These are phyloP conservation scores for Peronospora destructor DNA, from an alignment of 352 stramenopile species.

Conservation along the genomic window DNA sequence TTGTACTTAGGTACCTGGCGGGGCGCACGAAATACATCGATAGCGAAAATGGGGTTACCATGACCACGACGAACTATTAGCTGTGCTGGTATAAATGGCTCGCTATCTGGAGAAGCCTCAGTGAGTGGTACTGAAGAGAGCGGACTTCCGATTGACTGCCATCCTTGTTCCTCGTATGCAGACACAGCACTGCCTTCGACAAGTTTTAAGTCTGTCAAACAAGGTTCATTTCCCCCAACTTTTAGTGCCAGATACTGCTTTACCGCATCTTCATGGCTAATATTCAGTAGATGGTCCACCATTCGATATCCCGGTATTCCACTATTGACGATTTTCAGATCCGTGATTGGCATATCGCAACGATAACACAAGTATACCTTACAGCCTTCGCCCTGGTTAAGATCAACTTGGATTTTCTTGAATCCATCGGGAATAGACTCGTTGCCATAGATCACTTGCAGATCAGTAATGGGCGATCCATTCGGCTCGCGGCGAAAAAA, in stretches of 20 bases:
- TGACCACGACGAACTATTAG: conserved; percentile 73
- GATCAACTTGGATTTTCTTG: conserved; percentile 78
- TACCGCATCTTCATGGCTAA: conserved; percentile 52
- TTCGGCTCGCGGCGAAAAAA: conserved; percentile 69
- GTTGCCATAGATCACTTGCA: conserved; percentile 74
- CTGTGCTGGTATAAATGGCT: conserved; percentile 27
- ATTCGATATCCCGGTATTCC: conserved; percentile 82
- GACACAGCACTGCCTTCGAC: conserved; percentile 41
- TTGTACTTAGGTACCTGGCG: conserved; percentile 83
- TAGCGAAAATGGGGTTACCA: conserved; percentile 80
- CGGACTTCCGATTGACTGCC: conserved; percentile 63
- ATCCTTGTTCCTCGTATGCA: conserved; percentile 44
- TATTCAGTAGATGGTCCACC: conserved; percentile 67
- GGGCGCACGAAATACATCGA: conserved; percentile 82
- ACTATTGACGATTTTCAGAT: conserved; percentile 79
- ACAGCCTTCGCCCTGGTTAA: conserved; percentile 78
- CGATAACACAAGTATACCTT: conserved; percentile 85
- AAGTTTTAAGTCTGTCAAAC: conserved; percentile 70
- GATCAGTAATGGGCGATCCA: conserved; percentile 79
- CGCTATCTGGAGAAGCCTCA: conserved; percentile 6
- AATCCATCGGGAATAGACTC: conserved; percentile 81
- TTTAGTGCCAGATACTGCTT: conserved; percentile 82
- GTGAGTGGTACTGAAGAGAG: conserved; percentile 27
- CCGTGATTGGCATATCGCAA: conserved; percentile 84
- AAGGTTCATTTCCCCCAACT: conserved; percentile 74